Percentiles rank a stretch among this genome's conserved stretches.
These are phyloP conservation scores for Capronia coronata DNA, from an alignment of 2,329 filamentous ascomycete species.

Conservation along the genomic window DNA sequence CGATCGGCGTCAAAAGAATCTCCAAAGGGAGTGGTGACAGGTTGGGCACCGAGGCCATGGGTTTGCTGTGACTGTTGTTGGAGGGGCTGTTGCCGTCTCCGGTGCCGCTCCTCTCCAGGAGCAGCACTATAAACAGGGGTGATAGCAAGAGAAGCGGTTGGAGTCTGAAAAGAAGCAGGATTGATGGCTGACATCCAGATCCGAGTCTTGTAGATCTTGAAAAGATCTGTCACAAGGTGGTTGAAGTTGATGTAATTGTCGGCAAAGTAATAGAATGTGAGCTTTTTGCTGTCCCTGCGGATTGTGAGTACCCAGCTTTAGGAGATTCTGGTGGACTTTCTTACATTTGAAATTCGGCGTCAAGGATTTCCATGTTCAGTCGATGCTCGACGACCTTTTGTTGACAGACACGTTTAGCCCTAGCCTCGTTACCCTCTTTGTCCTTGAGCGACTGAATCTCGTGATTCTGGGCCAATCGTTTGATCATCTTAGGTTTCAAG, in stretches of 20 bases:
- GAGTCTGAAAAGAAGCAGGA: conserved; percentile 85
- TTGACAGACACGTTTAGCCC: conserved; percentile 93
- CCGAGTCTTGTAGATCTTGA: conserved; percentile 98
- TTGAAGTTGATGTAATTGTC: conserved; percentile 98
- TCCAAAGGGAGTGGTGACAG: conserved; percentile 22
- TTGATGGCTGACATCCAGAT: conserved; percentile 99
- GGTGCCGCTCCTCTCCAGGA: conserved; percentile 20
- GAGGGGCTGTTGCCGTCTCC: conserved; percentile 29
- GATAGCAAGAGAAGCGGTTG: conserved; percentile 56
- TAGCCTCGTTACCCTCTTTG: conserved; percentile 95
- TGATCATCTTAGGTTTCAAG: conserved; percentile 93
- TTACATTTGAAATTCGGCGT: conserved; percentile 98
- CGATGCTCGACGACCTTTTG: conserved; percentile 93
- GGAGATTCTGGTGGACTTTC: conserved; percentile 35
- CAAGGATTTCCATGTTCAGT: conserved; percentile 95
- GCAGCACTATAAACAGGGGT: conserved; percentile 44
- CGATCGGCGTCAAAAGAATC: conserved; percentile 23
- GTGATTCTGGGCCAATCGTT: conserved; percentile 83
- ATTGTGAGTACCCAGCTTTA: conserved; percentile 13
- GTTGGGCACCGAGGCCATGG: conserved; percentile 11
- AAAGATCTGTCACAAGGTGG: conserved; percentile 88
- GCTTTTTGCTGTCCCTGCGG: conserved; percentile 90
- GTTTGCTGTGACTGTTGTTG: conserved; percentile 18
- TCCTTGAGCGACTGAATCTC: conserved; percentile 84
- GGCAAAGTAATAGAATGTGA: conserved; percentile 98